Evolutionary conservation across 805 yeast species (phyloP), one percentile per base, ranked within the genome.

Genomic region (Starmera pachycereana): DNA sequence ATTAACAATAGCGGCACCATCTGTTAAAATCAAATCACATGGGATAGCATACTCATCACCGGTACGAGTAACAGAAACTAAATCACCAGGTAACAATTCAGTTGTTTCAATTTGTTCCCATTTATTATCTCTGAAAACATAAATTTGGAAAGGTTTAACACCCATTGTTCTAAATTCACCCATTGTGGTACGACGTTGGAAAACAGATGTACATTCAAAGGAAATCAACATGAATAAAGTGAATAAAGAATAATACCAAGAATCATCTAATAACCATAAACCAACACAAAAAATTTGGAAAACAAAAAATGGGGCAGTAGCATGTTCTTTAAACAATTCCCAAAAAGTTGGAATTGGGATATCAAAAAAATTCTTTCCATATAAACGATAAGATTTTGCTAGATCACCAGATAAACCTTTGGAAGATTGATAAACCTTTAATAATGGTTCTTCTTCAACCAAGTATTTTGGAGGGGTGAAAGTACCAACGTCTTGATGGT

Each of bases 111-210:
- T 50, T 55, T 76, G 69, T 9, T 50, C 49, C 97, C 98, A 92
- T 49, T 71, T 63, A 5, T 62, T 58, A 53, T 78, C 74, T 62
- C 98, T 77, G 61, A 65, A 76, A 35, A 74, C 94, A 57, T 78
- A 76, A 44, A 92, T 71, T 12, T 72, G 66, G 60, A 85, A 92
- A 12, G 98, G 97, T 61, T 87, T 87, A 50, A 92, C 81, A 51
- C 96, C 96, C 98, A 92, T 92, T 36, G 92, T 80, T 63, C 94
- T 88, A 65, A 92, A 92, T 65, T 92, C 98, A 40, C 79, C 69
- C 88, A 92, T 81, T 37, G 98, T 92, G 8, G 87, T 69, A 66
- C 94, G 83, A 65, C 97, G 83, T 69, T 92, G 97, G 69, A 79
- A 90, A 19, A 92, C 97, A 19, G 94, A 86, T 29, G 96, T 86